Evolutionary conservation across 1,284 basidiomycete species (phyloP).

Genomic region (Sporisorium graminicola): DNA sequence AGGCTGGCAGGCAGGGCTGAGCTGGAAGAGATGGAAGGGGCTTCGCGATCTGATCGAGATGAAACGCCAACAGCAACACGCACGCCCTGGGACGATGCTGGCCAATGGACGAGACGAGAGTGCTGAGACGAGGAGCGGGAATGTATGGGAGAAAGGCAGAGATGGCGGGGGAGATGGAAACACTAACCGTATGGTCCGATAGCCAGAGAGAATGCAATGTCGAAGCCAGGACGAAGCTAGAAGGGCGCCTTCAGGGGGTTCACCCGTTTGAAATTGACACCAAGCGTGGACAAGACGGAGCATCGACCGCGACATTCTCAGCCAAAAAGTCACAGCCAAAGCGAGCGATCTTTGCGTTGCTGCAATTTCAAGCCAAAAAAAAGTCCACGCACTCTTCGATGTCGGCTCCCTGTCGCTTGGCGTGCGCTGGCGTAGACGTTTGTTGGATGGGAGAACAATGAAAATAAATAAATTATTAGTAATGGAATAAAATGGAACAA

Average conservation of each 20-base stretch:
- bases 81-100: background rate
- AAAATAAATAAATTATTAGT: background rate
- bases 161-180: background rate
- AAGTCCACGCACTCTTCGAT: background rate
- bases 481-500: background rate
- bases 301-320: no score
- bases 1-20: background rate
- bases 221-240: background rate
- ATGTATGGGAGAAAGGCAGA: background rate
- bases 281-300: no score
- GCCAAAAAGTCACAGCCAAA: background rate
- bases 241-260: background rate
- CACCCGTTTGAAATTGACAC: background rate
- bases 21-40: background rate
- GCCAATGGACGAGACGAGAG: background rate
- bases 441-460: background rate
- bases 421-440: conserved; percentile 1
- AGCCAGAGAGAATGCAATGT: background rate
- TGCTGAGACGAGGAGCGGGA: background rate
- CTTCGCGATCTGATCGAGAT: background rate
- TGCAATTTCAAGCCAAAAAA: background rate
- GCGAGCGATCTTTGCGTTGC: background rate
- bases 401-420: conserved; percentile 1
- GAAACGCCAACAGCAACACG: background rate
- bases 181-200: background rate